Evolutionary conservation across 2,329 filamentous ascomycete genomes (phyloP).

Genomic region (Apiospora koreana): DNA sequence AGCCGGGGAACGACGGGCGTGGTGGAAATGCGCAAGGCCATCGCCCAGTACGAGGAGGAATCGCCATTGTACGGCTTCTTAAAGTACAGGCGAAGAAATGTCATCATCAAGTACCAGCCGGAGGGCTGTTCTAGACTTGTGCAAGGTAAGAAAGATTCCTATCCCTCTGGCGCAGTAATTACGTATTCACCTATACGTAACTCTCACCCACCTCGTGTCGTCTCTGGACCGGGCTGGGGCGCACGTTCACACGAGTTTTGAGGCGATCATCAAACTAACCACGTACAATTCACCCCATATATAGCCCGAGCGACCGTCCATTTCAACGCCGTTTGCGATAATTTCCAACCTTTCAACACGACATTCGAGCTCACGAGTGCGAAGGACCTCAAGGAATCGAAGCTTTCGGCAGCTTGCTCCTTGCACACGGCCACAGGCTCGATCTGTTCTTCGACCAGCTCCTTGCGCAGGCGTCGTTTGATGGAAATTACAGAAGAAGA

Average conservation of each 20-base stretch:
- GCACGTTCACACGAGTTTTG: background rate
- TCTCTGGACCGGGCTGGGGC: background rate
- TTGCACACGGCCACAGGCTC: slow-evolving; percentile 86
- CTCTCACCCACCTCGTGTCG: slow-evolving; percentile 10
- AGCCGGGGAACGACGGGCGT: slow-evolving; percentile 79
- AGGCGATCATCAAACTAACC: slow-evolving; percentile 10
- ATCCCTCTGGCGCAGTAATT: slow-evolving; percentile 11
- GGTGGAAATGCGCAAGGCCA: slow-evolving; percentile 75
- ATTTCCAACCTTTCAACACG: slow-evolving; percentile 84
- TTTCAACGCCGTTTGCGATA: slow-evolving; percentile 66
- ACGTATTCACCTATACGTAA: background rate
- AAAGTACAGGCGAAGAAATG: slow-evolving; percentile 84
- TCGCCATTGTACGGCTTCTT: slow-evolving; percentile 92
- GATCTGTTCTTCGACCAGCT: slow-evolving; percentile 81
- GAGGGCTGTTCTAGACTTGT: slow-evolving; percentile 87
- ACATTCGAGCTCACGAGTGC: slow-evolving; percentile 74
- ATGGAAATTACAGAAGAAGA: slow-evolving; percentile 95
- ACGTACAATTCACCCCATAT: slow-evolving; percentile 19
- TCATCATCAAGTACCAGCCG: slow-evolving; percentile 90
- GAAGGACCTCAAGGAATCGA: slow-evolving; percentile 82
- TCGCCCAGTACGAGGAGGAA: slow-evolving; percentile 77
- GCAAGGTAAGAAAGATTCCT: slow-evolving; percentile 79
- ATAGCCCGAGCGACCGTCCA: slow-evolving; percentile 80
- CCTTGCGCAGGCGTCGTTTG: slow-evolving; percentile 72
- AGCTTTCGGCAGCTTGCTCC: slow-evolving; percentile 84